phyloP scores from a whole-genome alignment of 2,329 filamentous ascomycete genomes.

The Microdochium trichocladiopsis region DNA sequence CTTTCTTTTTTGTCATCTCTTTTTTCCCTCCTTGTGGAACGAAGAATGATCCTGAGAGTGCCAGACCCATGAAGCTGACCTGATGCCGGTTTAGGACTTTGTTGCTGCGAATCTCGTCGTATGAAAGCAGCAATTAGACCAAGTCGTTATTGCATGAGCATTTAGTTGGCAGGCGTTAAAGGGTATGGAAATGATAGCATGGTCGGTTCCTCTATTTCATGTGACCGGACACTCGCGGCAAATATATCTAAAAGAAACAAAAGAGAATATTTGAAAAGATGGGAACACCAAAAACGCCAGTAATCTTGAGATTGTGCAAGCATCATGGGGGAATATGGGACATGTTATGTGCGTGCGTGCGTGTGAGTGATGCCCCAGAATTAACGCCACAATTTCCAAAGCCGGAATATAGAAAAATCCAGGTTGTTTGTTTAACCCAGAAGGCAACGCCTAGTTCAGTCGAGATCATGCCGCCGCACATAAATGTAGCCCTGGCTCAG shows the following conservation, averaged over 20 bases:
- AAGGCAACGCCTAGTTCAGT: constrained; percentile 22
- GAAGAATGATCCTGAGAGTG: no score
- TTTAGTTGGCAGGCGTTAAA: constrained; percentile 1
- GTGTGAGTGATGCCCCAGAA: no score
- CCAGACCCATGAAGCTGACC: no score
- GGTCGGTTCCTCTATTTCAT: no score
- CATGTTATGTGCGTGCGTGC: no score
- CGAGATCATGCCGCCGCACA: constrained; percentile 43
- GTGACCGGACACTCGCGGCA: no score
- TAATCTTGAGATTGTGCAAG: no score
- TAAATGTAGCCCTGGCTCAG: constrained; percentile 47
- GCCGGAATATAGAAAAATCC: background rate
- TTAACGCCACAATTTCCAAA: no score
- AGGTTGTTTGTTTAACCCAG: background rate
- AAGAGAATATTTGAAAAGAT: no score
- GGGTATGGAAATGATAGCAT: background rate
- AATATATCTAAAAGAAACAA: no score
- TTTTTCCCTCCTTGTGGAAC: background rate
- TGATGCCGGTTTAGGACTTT: constrained; percentile 47
- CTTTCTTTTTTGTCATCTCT: constrained; percentile 5
- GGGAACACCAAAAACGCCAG: no score
- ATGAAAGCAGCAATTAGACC: constrained; percentile 9
- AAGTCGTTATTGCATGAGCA: constrained; percentile 1
- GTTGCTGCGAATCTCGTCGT: constrained; percentile 45
- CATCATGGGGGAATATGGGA: no score